A percentile compares a stretch with the other conserved stretches of the same genome.
Evolutionary conservation across 1,284 basidiomycete genomes (phyloP).

Genomic region (Malassezia furfur): DNA sequence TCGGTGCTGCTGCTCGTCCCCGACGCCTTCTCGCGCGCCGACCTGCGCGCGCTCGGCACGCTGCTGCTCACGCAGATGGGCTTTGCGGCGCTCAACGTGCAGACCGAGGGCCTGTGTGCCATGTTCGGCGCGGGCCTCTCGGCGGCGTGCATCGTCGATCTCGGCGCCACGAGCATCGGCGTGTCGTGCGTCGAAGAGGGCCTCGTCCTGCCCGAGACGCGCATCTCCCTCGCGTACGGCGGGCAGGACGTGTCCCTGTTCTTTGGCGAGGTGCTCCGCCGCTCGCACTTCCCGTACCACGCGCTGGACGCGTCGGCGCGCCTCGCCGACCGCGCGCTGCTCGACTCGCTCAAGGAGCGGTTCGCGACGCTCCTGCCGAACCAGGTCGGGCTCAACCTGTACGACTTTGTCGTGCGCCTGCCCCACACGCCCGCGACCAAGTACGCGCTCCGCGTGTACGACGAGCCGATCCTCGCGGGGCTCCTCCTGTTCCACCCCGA

Average conservation of each 20-base stretch:
- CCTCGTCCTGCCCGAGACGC: slow-evolving; percentile 72
- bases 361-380: slow-evolving; percentile 41
- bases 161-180: slow-evolving; percentile 74
- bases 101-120: slow-evolving; percentile 68
- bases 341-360: slow-evolving; percentile 40
- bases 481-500: slow-evolving; percentile 86
- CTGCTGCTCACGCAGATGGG: slow-evolving; percentile 71
- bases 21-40: slow-evolving; percentile 76
- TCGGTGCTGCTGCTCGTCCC: slow-evolving; percentile 83
- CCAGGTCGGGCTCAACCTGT: slow-evolving; percentile 50
- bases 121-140: slow-evolving; percentile 92
- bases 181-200: slow-evolving; percentile 95
- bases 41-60: slow-evolving; percentile 69
- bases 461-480: slow-evolving; percentile 88
- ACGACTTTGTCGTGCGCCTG: slow-evolving; percentile 65
- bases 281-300: slow-evolving; percentile 78
- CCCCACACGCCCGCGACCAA: slow-evolving; percentile 71
- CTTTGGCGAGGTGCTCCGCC: slow-evolving; percentile 67
- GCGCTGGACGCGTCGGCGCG: slow-evolving; percentile 56
- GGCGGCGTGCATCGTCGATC: slow-evolving; percentile 86
- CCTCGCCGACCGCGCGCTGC: slow-evolving; percentile 31
- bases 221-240: slow-evolving; percentile 75
- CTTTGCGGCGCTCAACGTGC: slow-evolving; percentile 37
- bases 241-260: slow-evolving; percentile 89
- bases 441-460: slow-evolving; percentile 81